Evolutionary conservation across 2,329 filamentous ascomycete species (phyloP), one percentile per base, ranked within the genome.

Genomic region (Madurella fahalii): DNA sequence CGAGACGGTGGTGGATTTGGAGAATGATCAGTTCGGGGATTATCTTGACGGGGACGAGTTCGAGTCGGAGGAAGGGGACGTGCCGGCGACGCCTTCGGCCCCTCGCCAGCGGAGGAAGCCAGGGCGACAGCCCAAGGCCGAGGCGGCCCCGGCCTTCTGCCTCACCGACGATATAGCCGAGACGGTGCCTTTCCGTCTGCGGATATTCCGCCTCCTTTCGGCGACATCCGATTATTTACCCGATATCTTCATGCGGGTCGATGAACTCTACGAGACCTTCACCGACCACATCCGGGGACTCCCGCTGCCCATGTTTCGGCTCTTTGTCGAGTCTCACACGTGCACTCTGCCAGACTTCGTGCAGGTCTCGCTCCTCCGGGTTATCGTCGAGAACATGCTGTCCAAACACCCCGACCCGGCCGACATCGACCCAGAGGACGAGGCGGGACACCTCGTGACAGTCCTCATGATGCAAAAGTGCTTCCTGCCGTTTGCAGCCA

Each of bases 401-500:
- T 71, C 81, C 1, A 67, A 74, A 1, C 61, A 68, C 7, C 71
- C 74, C 5, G 67, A 74, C 37, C 79, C 80, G 1, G 64, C 62
- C 9, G 71, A 69, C 12, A 67, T 74, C 32, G 70, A 75, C 58
- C 62, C 56, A 2, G 62, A 70, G 11, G 68, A 65, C 17, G 71
- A 75, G 18, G 66, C 68, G 3, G 53, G 62, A 1, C 72, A 73
- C 8, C 66, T 66, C 16, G 64, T 83, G 42, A 77, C 76, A 5
- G 64, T 70, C 18, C 63, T 61, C 7, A 77, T 83, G 58, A 66
- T 83, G 41, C 72, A 78, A 64, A 67, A 74, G 42, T 85, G 84
- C 63, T 92, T 84, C 67, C 76, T 90, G 2, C 82, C 82, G 0
- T 84, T 79, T 60, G 75, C 85, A 0, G 86, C 89, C 1, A 84